Evolutionary conservation across 441 rosid genomes (phyloP), one percentile per base, ranked within the genome.

Genomic region (Croton setiger): DNA sequence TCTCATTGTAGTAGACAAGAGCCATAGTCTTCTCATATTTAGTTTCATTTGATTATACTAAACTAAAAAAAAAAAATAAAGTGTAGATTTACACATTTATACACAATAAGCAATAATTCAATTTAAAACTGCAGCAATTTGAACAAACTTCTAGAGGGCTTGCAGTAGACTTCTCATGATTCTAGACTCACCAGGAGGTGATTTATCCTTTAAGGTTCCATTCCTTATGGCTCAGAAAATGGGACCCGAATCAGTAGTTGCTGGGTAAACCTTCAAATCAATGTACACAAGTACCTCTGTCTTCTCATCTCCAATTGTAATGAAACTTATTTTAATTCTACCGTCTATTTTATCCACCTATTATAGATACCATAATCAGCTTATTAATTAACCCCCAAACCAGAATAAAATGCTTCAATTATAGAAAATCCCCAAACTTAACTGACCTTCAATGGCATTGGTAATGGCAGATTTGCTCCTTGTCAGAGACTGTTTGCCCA

Each of bases 401-500:
- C 31, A 27, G 31, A 27, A 27, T 2, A 27, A 27, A 27, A 27
- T 27, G 1, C 31, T 27, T 27, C 31, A 27, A 27, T 27, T 27
- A 27, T 27, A 27, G 45, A 9, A 52, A 51, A 35, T 10, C 33
- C 31, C 31, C 31, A 27, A 27, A 27, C 31, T 37, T 20, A 52
- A 61, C 75, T 63, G 20, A 89, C 98, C 93, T 90, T 88, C 57
- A 91, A 81, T 54, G 97, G 98, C 72, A 84, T 67, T 5, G 98
- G 89, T 60, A 93, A 87, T 33, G 94, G 98, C 39, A 93, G 70
- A 76, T 88, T 91, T 58, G 98, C 94, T 73, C 98, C 96, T 82
- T 93, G 98, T 72, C 89, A 86, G 36, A 93, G 89, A 80, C 97
- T 88, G 70, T 90, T 92, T 0, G 86, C 95, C 95, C 95, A 92